Evolutionary conservation across 805 yeast genomes (phyloP), one percentile per base, ranked within the genome.

Genomic region (Limtongia smithiae): DNA sequence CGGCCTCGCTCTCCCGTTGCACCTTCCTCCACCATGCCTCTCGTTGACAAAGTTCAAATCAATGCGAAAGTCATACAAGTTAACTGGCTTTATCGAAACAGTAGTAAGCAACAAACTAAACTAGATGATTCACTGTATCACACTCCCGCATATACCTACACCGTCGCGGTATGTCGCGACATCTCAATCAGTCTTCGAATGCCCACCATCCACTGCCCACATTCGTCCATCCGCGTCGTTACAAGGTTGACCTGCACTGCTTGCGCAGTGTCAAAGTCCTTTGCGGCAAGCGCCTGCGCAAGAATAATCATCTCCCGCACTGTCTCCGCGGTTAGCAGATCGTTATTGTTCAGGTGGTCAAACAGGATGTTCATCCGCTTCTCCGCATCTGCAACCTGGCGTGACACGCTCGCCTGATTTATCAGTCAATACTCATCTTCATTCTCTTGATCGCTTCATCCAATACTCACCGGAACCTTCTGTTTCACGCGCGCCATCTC

Each of bases 121-220:
- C n/a, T n/a, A n/a, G n/a, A n/a, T n/a, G n/a, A n/a, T n/a, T n/a
- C n/a, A n/a, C n/a, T n/a, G n/a, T n/a, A n/a, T n/a, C n/a, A n/a
- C n/a, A n/a, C n/a, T n/a, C n/a, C n/a, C n/a, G n/a, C n/a, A n/a
- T n/a, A n/a, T n/a, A 25, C 9, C 28, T 25, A 36, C 20, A 36
- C 28, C 18, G 37, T 36, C 41, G 39, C 35, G 15, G 41, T 35
- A 24, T 43, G 47, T 59, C 77, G 80, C 14, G 74, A 79, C 77
- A 93, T 86, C 55, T 83, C 83, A 54, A 91, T 80, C 55, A 93
- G 75, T 60, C 97, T 80, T 68, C 84, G 88, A 40, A 93, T 83
- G 60, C 98, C 98, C 28, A 85, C 79, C 71, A 85, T 79, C 98
- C 98, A 93, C 61, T 83, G 81, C 12, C 95, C 96, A 56, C 84